Evolutionary conservation across 768 basidiomycete genomes (phyloP), one percentile per base, ranked within the genome.

Genomic region (Pleurotus pulmonarius): DNA sequence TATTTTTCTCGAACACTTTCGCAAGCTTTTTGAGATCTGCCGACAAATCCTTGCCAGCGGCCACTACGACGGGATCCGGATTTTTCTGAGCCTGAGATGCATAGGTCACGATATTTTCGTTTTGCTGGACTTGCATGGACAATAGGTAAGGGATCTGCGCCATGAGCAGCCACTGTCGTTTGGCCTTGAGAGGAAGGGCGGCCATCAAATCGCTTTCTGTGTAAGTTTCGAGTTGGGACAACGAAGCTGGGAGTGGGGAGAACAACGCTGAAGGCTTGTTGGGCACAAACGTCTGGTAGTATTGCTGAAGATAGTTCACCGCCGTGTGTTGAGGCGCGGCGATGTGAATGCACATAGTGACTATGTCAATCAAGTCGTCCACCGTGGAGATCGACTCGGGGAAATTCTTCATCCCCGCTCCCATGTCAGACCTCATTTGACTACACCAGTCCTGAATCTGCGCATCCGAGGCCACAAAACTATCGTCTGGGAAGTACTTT

Each of bases 221-320:
- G 59, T 58, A 58, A 3, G 13, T 46, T 43, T 65, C 18, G 34
- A 69, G 61, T 13, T 64, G 51, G 11, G 45, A 24, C 43, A 69
- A 46, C 13, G 61, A 53, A 5, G n/a, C 47, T 3, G 68, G 69
- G 40, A 67, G 58, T 3, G 62, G 65, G 12, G 51, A 22, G 55
- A 58, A 65, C 18, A 70, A 63, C 5, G 69, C 58, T 1, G 67
- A 61, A 4, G 69, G 68, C 51, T 64, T 68, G 60, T 70, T 70
- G 6, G 67, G 65, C 43, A 69, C 60, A 41, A 69, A 70, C 11
- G 67, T 65, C 59, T 64, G 66, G 60, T 70, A 70, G 56, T 67
- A 70, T 55, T 70, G 69, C 58, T 70, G 69, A 20, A 70, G 63
- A 52, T 68, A 70, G 57, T 70, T 70, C 54, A 70, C 65, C 0